Conservation (phyloP, 2,329 filamentous ascomycete species). For the Trichoderma hamatum region DNA sequence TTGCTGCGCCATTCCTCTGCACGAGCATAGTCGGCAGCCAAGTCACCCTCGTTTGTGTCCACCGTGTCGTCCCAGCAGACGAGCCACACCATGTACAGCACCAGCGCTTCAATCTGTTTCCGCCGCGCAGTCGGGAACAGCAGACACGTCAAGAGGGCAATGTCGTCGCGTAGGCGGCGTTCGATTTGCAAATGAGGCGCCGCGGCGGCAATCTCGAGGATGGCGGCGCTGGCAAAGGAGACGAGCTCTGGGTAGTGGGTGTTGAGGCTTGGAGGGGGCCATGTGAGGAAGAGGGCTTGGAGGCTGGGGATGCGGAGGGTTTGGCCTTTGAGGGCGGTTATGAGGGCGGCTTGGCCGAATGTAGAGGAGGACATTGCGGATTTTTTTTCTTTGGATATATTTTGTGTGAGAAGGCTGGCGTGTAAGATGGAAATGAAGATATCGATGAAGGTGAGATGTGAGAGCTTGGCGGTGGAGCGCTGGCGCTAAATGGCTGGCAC, state of each 20-base stretch:
- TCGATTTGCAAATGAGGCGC: conserved; percentile 33
- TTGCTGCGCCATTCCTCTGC: conserved; percentile 35
- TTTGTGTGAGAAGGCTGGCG: no score
- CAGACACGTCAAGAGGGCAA: conserved; percentile 31
- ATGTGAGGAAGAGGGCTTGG: conserved; percentile 32
- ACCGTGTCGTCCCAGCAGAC: conserved; percentile 42
- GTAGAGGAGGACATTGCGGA: neutral
- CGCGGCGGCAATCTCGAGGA: conserved; percentile 41
- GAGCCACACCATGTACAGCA: conserved; percentile 37
- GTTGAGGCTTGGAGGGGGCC: conserved; percentile 35
- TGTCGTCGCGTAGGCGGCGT: conserved; percentile 41
- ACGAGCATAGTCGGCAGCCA: conserved; percentile 34
- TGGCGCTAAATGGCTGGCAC: neutral
- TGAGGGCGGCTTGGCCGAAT: conserved; percentile 30
- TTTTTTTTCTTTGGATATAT: neutral
- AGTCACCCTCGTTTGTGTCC: conserved; percentile 36
- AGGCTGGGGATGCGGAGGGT: conserved; percentile 37
- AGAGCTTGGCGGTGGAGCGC: neutral
- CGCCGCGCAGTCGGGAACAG: conserved; percentile 34
- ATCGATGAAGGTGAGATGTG: neutral
- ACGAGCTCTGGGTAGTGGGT: conserved; percentile 31
- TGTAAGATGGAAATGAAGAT: neutral
- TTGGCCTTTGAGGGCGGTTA: conserved; percentile 35
- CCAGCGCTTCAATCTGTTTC: conserved; percentile 32
- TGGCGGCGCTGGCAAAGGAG: conserved; percentile 30